phyloP scores from a whole-genome alignment of 2,329 filamentous ascomycete species.

The Pseudopithomyces chartarum region DNA sequence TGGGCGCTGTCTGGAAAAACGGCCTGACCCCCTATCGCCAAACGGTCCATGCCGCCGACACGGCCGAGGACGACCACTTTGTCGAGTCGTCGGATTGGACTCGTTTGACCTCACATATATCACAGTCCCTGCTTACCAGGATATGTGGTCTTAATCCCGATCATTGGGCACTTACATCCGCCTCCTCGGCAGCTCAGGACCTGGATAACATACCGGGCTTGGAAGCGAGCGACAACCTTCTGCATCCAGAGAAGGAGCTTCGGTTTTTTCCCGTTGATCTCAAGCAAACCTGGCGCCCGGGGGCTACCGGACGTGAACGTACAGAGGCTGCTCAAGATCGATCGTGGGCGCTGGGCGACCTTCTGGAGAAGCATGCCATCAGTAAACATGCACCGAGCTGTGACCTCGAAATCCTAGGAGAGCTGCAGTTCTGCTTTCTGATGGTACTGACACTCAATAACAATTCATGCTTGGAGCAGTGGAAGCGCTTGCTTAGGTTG shows the following conservation, averaged over 20 bases:
- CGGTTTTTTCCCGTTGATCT: conserved; percentile 63
- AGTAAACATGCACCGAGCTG: conserved; percentile 27
- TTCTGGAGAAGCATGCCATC: conserved; percentile 53
- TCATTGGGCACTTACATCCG: conserved; percentile 63
- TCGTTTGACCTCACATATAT: conserved; percentile 57
- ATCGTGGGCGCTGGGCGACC: conserved; percentile 63
- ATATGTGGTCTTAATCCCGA: conserved; percentile 54
- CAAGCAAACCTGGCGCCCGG: conserved; percentile 65
- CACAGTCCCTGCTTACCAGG: conserved; percentile 54
- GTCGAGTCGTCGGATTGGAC: conserved; percentile 59
- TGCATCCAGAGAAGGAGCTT: conserved; percentile 49
- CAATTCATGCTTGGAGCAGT: conserved; percentile 69
- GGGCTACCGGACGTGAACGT: conserved; percentile 64
- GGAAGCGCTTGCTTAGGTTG: conserved; percentile 63
- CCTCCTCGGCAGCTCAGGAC: conserved; percentile 61
- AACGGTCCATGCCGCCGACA: conserved; percentile 39
- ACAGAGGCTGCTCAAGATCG: conserved; percentile 67
- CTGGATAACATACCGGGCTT: conserved; percentile 65
- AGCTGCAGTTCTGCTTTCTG: conserved; percentile 66
- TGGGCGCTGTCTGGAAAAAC: conserved; percentile 61
- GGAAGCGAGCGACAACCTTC: conserved; percentile 33
- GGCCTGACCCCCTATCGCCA: conserved; percentile 56
- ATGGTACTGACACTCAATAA: conserved; percentile 69
- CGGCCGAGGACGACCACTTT: conserved; percentile 33
- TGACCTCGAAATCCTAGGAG: conserved; percentile 55